Base-by-base conservation (phyloP, 116 monocot species). In the Trichopus zeylanicus region DNA sequence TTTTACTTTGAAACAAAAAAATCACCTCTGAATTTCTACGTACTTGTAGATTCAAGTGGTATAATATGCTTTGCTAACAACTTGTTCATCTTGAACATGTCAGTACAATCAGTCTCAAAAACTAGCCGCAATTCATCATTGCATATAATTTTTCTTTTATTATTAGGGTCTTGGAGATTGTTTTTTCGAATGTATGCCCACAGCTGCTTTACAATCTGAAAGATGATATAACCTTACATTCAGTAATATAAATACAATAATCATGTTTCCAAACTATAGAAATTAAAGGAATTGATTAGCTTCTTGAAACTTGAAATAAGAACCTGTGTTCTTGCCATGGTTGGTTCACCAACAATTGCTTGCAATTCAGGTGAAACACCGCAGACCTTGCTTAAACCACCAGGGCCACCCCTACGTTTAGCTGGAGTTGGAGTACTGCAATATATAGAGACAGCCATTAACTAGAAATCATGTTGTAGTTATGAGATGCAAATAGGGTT, bases 1-100 rank as follows among this genome's bases (percentile, higher is more conserved):
- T 42, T 42, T n/a, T n/a, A n/a, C 13, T 42, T 42, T 13, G 18
- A 42, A 42, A 33, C 6, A 4, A 33, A 5, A n/a, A 9, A 42
- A 16, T 42, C 18, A 16, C n/a, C n/a, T 42, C n/a, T 37, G 37
- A 13, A 42, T n/a, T 16, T 15, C 18, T 16, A 15, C 86, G 56
- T 70, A 97, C 97, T 81, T 65, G 76, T 56, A 8, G 81, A 53
- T 26, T 84, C 84, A 56, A 97, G 79, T 35, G 91, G 60, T 52
- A 73, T 69, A 46, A 97, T 97, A 73, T 97, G 97, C 74, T 95
- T 95, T 54, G 91, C 74, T 48, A 97, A 61, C 23, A 97, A 73
- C 61, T 97, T 97, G 61, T 97, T 97, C 97, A 97, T 97, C 70
- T 90, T 83, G 66, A 97, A 97, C 97, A 97, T 97, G 71, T 97